Evolutionary conservation across 75 land plant genomes (phyloP).

Genomic region (Cupressus sempervirens): DNA sequence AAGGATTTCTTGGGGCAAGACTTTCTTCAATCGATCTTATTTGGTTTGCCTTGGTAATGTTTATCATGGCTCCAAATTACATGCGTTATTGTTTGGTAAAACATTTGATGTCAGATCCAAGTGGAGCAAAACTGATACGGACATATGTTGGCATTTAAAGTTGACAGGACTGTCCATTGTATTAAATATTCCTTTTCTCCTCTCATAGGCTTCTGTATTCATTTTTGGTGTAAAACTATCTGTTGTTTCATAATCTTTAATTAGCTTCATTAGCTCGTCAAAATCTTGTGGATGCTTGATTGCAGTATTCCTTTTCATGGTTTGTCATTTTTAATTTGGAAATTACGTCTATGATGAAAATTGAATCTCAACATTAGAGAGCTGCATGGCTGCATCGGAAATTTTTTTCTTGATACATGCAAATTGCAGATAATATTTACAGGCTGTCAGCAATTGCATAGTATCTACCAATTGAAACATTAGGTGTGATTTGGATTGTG

Average conservation of each 20-base stretch:
- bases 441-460: not conserved
- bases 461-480: not conserved
- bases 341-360: not conserved
- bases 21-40: slow-evolving; percentile 89
- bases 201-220: not conserved
- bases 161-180: not conserved
- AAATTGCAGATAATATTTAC: not conserved
- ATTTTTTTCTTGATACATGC: not conserved
- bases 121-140: slow-evolving; percentile 71
- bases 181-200: not conserved
- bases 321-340: not conserved
- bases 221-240: not conserved
- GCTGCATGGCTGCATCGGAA: not conserved
- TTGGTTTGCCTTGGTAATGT: slow-evolving; percentile 86
- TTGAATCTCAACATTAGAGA: not conserved
- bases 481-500: not conserved
- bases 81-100: slow-evolving; percentile 66
- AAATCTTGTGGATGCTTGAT: not conserved
- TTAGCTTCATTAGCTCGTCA: not conserved
- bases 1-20: slow-evolving; percentile 86
- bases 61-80: slow-evolving; percentile 79
- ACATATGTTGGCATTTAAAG: slow-evolving; percentile 53
- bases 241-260: not conserved
- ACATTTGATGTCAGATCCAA: slow-evolving; percentile 90
- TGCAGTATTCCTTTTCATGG: not conserved